Base-by-base conservation (phyloP, 495 filamentous ascomycete species). In the Aspergillus diversus region DNA sequence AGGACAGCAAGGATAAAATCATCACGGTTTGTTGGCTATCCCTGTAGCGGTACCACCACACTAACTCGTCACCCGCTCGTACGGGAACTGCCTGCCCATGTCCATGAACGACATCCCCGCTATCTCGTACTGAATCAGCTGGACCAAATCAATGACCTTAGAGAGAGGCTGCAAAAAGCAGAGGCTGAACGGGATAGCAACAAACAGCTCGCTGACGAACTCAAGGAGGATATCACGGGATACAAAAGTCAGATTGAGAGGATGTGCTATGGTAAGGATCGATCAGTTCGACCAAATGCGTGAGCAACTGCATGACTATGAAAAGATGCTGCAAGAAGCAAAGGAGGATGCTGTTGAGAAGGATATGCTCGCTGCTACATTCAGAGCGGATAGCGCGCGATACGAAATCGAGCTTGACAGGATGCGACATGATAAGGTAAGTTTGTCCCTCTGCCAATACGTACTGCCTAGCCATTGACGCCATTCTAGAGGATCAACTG, bases 401-500 rank as follows among this genome's bases (percentile, higher is more conserved):
- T 27, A 27, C 21, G 21, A 27, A 27, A 27, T 27, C 2, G 21
- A 27, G 21, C 21, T 27, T 27, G 21, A 27, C 21, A 27, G 2
- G 21, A 27, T 27, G 21, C 21, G 21, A 1, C 21, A 27, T 27
- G 21, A 1, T 27, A 27, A 27, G 21, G 21, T 27, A 27, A 27
- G 68, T 70, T 59, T 27, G 21, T 60, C 3, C 32, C 1, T 15
- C n/a, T 16, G 34, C 12, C 47, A 3, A 13, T 37, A 33, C 13
- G 31, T 2, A 3, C 34, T 43, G 12, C 15, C 0, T 12, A 27
- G 27, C 21, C 34, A 46, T 4, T 57, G 5, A 52, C 46, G n/a
- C 55, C 21, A 21, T 57, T 12, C 4, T 16, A 4, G 15, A 71
- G 69, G 63, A 57, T 16, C 67, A 60, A 55, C 32, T 71, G 12